These are phyloP conservation scores for Lentinus polychrous DNA, from an alignment of 1,284 basidiomycete species.

Conservation along the genomic window DNA sequence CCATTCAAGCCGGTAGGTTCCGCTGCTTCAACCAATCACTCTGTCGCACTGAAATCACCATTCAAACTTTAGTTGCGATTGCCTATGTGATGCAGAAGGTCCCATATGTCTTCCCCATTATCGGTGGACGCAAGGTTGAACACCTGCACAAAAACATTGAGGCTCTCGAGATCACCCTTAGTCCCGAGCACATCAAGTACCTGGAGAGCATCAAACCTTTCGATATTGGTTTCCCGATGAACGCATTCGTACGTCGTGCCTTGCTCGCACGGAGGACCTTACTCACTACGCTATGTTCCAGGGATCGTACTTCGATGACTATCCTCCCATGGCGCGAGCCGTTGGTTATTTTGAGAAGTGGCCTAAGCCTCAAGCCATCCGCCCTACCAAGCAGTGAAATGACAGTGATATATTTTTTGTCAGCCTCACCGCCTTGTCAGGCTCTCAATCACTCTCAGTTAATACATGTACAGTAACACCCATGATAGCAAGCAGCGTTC, in stretches of 20 bases:
- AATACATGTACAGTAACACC: too few species aligned
- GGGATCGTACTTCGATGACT: too few species aligned
- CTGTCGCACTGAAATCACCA: neutral
- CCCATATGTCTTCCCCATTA: conserved; percentile 32
- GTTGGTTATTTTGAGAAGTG: conserved; percentile 2
- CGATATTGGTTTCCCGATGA: conserved; percentile 34
- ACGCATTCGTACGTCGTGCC: conserved; percentile 29
- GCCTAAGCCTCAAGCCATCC: neutral
- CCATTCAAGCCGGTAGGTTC: conserved; percentile 31
- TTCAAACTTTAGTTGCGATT: conserved; percentile 28
- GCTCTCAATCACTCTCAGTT: too few species aligned
- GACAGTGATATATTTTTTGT: too few species aligned
- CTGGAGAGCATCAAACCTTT: conserved; percentile 33
- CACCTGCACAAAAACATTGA: conserved; percentile 39
- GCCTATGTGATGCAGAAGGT: conserved; percentile 40
- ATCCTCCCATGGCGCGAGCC: neutral
- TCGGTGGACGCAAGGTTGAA: conserved; percentile 42
- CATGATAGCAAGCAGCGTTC: too few species aligned
- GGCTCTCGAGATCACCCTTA: conserved; percentile 35
- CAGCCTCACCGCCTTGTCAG: too few species aligned
- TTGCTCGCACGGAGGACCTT: neutral
- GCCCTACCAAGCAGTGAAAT: neutral
- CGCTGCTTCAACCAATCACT: neutral
- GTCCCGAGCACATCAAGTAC: conserved; percentile 32
- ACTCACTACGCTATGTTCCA: too few species aligned